A percentile compares a stretch with the other conserved stretches of the same genome.
Evolutionary conservation across 257 asterid genomes (phyloP).

Genomic region (Przewalskia tangutica): DNA sequence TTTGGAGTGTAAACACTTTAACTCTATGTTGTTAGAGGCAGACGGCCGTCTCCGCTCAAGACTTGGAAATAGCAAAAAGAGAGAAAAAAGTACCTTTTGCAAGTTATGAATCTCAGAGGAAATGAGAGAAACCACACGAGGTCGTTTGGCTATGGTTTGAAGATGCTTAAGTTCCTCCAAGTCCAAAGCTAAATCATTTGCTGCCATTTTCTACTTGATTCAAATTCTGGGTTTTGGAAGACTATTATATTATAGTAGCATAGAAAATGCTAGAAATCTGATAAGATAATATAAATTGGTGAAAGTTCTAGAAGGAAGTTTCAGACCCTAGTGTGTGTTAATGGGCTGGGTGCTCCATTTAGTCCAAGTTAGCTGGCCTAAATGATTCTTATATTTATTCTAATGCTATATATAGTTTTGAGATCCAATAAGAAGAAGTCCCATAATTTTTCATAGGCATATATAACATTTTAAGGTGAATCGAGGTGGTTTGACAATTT

Average conservation of each 20-base stretch:
- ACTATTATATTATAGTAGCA: background rate
- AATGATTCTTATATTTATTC: too few species aligned
- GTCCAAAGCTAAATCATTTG: conserved; percentile 53
- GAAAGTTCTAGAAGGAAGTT: conserved; percentile 9
- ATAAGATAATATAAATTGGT: background rate
- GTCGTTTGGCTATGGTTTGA: conserved; percentile 69
- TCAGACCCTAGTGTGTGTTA: background rate
- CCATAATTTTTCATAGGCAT: too few species aligned
- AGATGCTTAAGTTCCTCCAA: conserved; percentile 75
- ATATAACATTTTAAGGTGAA: too few species aligned
- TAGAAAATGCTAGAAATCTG: conserved; percentile 2
- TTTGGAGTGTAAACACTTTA: too few species aligned
- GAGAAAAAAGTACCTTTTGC: conserved; percentile 60
- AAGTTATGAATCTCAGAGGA: conserved; percentile 55
- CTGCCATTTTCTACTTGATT: conserved; percentile 23
- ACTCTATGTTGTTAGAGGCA: too few species aligned
- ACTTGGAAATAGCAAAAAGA: too few species aligned
- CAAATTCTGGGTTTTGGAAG: too few species aligned
- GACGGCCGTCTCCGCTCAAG: too few species aligned
- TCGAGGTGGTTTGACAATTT: too few species aligned
- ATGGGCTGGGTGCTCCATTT: background rate
- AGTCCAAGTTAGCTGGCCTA: background rate
- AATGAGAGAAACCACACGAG: conserved; percentile 59
- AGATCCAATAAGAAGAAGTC: too few species aligned
- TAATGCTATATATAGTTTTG: too few species aligned